Evolutionary conservation across 371 early-diverging fungal genomes (phyloP).

Genomic region (Mortierella sp.): DNA sequence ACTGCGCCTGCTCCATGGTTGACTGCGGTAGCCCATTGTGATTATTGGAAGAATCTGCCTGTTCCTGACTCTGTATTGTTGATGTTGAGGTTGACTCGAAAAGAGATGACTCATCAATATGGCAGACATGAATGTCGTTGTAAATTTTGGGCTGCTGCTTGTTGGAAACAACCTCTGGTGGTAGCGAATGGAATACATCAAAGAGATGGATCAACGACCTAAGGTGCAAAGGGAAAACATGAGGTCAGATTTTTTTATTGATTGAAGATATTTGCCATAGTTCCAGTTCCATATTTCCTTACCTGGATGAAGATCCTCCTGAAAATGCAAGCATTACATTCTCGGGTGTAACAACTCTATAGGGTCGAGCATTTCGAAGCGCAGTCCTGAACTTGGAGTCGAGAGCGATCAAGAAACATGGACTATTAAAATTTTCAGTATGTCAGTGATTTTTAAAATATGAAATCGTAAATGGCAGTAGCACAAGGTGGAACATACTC

Average conservation of each 20-base stretch:
- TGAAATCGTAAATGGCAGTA: too few relatives aligned
- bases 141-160: slow-evolving; percentile 51
- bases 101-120: slow-evolving; percentile 49
- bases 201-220: slow-evolving; percentile 52
- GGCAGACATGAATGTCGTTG: slow-evolving; percentile 50
- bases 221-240: background rate
- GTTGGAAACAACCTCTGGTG: slow-evolving; percentile 48
- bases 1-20: slow-evolving; percentile 42
- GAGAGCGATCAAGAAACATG: slow-evolving; percentile 74
- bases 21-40: slow-evolving; percentile 24
- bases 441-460: background rate
- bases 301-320: slow-evolving; percentile 88
- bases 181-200: slow-evolving; percentile 44
- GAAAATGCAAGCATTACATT: slow-evolving; percentile 85
- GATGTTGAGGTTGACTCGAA: slow-evolving; percentile 8
- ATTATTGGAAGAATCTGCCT: slow-evolving; percentile 22
- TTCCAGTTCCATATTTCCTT: slow-evolving; percentile 11
- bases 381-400: slow-evolving; percentile 78
- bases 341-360: slow-evolving; percentile 51
- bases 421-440: slow-evolving; percentile 32
- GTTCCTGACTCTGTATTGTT: background rate
- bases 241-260: background rate
- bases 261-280: background rate
- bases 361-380: slow-evolving; percentile 62
- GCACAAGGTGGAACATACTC: slow-evolving; percentile 62